A percentile compares a stretch with the other conserved stretches of the same genome.
phyloP scores from a whole-genome alignment of 306 rosid species.

The Quercus berberidifolia region DNA sequence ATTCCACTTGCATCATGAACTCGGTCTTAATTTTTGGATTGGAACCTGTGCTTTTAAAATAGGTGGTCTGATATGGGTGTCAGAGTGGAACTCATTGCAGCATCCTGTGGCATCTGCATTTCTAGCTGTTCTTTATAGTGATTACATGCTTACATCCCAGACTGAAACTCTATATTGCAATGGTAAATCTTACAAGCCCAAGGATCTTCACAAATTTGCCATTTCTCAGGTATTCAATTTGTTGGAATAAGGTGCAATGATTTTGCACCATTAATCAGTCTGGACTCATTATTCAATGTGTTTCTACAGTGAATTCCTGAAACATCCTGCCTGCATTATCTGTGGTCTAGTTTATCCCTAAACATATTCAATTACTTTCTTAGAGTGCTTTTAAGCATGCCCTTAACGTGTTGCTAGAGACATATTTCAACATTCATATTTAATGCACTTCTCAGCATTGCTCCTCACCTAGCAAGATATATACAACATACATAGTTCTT shows the following conservation, averaged over 20 bases:
- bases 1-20: too few relatives aligned
- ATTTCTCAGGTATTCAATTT: conserved; percentile 49
- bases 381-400: too few relatives aligned
- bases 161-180: conserved; percentile 48
- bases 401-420: too few relatives aligned
- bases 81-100: conserved; percentile 50
- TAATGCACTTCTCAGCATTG: too few relatives aligned
- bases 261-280: not conserved
- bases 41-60: conserved; percentile 8
- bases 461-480: not conserved
- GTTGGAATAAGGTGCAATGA: not conserved
- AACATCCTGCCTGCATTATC: not conserved
- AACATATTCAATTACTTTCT: too few relatives aligned
- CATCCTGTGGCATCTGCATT: conserved; percentile 64
- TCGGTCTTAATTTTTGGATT: not conserved
- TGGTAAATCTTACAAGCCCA: conserved; percentile 40
- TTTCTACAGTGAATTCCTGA: not conserved
- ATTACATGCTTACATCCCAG: conserved; percentile 58
- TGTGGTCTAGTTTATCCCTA: too few relatives aligned
- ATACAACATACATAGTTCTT: not conserved
- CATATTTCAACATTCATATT: too few relatives aligned
- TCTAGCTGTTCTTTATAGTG: conserved; percentile 61
- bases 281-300: not conserved
- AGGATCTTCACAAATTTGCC: conserved; percentile 58
- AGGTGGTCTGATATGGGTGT: conserved; percentile 71